These are phyloP conservation scores for Santalum album DNA, from an alignment of 164 flowering plant genomes.

Conservation along the genomic window DNA sequence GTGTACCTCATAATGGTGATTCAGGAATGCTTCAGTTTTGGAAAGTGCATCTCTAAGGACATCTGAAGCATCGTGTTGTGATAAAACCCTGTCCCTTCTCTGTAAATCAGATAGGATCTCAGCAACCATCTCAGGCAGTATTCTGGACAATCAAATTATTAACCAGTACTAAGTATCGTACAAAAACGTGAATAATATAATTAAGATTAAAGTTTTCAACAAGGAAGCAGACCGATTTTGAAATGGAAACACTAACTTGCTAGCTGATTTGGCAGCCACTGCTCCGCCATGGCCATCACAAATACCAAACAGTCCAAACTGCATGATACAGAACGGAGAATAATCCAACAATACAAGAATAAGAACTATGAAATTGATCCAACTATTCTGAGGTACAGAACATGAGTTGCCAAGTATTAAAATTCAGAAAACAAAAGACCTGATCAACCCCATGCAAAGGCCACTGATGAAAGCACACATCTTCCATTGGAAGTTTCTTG, in stretches of 20 bases:
- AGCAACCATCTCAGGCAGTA: slow-evolving; percentile 64
- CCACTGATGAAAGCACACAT: slow-evolving; percentile 82
- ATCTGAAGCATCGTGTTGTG: slow-evolving; percentile 76
- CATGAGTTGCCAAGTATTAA: no score
- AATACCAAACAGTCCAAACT: slow-evolving; percentile 94
- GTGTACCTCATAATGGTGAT: slow-evolving; percentile 85
- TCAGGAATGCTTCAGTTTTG: slow-evolving; percentile 69
- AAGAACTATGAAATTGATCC: no score
- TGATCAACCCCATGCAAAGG: slow-evolving; percentile 78
- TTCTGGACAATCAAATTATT: slow-evolving; percentile 27
- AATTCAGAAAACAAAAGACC: slow-evolving; percentile 32
- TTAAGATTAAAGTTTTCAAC: no score
- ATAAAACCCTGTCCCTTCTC: slow-evolving; percentile 57
- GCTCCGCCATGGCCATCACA: slow-evolving; percentile 99
- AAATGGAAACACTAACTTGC: slow-evolving; percentile 42
- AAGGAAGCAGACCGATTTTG: background rate
- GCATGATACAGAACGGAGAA: slow-evolving; percentile 17
- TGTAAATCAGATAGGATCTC: slow-evolving; percentile 49
- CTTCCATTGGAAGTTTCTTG: slow-evolving; percentile 93
- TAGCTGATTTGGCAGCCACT: slow-evolving; percentile 78
- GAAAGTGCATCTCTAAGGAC: slow-evolving; percentile 79
- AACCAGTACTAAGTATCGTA: no score
- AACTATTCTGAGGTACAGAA: no score
- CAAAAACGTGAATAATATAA: no score
- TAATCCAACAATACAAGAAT: background rate